Evolutionary conservation across 768 basidiomycete species (phyloP).

Genomic region (Hypholoma sublateritium): DNA sequence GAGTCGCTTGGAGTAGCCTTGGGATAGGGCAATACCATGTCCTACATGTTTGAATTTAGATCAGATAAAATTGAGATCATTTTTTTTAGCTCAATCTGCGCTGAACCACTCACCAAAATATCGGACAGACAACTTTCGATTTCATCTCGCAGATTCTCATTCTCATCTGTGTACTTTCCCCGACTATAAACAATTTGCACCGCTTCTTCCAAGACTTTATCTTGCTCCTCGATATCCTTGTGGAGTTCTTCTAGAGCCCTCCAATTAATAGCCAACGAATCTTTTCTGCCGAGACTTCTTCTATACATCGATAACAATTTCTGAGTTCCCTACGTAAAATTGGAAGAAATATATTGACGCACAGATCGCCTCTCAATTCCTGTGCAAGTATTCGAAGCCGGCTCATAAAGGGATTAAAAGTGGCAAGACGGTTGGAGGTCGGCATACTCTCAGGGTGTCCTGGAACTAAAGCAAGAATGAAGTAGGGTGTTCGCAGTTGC

Average conservation of each 20-base stretch:
- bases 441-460: too few species aligned
- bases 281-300: not conserved
- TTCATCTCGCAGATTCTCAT: not conserved
- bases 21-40: not conserved
- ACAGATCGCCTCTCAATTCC: too few species aligned
- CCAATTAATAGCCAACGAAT: slow-evolving; percentile 6
- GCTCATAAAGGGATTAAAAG: too few species aligned
- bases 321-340: too few species aligned
- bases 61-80: not conserved
- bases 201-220: not conserved
- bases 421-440: too few species aligned
- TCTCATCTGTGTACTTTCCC: not conserved
- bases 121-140: slow-evolving; percentile 4
- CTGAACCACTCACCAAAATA: not conserved
- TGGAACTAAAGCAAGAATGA: too few species aligned
- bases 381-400: too few species aligned
- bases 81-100: not conserved
- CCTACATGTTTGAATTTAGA: not conserved
- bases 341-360: too few species aligned
- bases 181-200: not conserved
- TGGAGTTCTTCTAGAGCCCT: not conserved
- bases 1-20: not conserved
- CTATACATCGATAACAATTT: not conserved
- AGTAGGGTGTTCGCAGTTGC: too few species aligned
- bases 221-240: not conserved